Evolutionary conservation across 352 stramenopile genomes (phyloP).

Genomic region (Pythium monospermum): DNA sequence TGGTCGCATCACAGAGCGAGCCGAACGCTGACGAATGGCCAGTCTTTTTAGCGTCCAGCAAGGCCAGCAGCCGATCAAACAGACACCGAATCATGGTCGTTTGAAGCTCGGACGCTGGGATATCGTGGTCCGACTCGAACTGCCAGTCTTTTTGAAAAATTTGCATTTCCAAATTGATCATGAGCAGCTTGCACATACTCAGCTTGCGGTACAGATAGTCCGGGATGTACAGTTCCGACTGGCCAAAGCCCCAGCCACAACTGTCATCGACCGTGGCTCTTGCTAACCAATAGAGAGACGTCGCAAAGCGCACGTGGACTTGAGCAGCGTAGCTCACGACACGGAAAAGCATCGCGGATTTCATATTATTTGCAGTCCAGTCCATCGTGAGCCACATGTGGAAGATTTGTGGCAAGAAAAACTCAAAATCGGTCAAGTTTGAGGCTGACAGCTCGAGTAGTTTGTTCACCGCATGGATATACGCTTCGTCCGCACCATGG

Average conservation of each 20-base stretch:
- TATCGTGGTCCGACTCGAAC: slow-evolving; percentile 57
- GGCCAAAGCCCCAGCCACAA: slow-evolving; percentile 75
- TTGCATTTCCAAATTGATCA: slow-evolving; percentile 83
- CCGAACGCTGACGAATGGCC: slow-evolving; percentile 23
- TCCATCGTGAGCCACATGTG: slow-evolving; percentile 82
- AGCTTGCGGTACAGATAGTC: slow-evolving; percentile 78
- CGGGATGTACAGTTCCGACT: slow-evolving; percentile 67
- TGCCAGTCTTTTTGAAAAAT: slow-evolving; percentile 53
- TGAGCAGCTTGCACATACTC: slow-evolving; percentile 73
- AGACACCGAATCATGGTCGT: slow-evolving; percentile 54
- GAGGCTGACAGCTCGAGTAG: slow-evolving; percentile 53
- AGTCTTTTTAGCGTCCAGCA: slow-evolving; percentile 23
- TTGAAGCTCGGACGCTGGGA: slow-evolving; percentile 58
- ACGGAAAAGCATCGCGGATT: slow-evolving; percentile 68
- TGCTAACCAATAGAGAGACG: slow-evolving; percentile 74
- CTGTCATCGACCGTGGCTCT: slow-evolving; percentile 72
- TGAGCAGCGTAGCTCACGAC: slow-evolving; percentile 68
- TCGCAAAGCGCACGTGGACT: slow-evolving; percentile 75
- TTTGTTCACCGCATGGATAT: slow-evolving; percentile 63
- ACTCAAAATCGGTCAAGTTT: slow-evolving; percentile 78
- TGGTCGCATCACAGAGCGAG: slow-evolving; percentile 54
- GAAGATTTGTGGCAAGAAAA: slow-evolving; percentile 81
- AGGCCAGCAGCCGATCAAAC: slow-evolving; percentile 51
- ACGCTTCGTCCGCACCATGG: slow-evolving; percentile 69
- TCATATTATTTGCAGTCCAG: slow-evolving; percentile 68